These are phyloP conservation scores for Lachnellula suecica DNA, from an alignment of 2,329 filamentous ascomycete species.

Conservation along the genomic window DNA sequence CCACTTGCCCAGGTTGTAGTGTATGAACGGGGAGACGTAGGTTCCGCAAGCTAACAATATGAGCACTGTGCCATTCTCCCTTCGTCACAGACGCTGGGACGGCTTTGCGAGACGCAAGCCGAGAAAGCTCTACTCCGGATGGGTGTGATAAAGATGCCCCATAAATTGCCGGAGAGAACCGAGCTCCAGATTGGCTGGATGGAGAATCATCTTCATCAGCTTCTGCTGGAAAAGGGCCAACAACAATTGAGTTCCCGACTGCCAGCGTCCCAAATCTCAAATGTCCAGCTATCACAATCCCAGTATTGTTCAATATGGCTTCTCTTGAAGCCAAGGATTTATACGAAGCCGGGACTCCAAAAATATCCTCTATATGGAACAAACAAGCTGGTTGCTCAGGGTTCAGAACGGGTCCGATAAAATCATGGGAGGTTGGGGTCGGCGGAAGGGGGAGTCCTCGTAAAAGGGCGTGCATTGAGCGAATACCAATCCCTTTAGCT, in stretches of 20 bases:
- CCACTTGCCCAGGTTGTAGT: constrained; percentile 79
- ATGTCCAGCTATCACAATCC: constrained; percentile 81
- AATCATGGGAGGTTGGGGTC: constrained; percentile 51
- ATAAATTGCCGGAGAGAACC: constrained; percentile 37
- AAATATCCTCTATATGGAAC: constrained; percentile 91
- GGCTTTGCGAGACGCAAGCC: constrained; percentile 52
- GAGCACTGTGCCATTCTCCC: constrained; percentile 77
- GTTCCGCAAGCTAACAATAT: constrained; percentile 83
- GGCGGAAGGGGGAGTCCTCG: constrained; percentile 70
- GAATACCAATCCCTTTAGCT: constrained; percentile 80
- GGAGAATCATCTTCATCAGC: constrained; percentile 40
- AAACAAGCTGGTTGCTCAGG: constrained; percentile 62
- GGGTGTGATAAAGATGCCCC: constrained; percentile 53
- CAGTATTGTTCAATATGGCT: constrained; percentile 40
- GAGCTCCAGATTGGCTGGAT: constrained; percentile 44
- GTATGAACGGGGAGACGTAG: constrained; percentile 78
- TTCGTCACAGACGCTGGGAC: constrained; percentile 51
- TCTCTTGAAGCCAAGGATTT: constrained; percentile 43
- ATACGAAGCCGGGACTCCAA: constrained; percentile 68
- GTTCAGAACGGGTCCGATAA: constrained; percentile 51
- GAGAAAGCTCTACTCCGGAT: constrained; percentile 51
- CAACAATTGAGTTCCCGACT: constrained; percentile 72
- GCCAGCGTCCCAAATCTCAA: constrained; percentile 76
- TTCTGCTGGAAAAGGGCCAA: constrained; percentile 74
- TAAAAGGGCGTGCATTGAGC: constrained; percentile 78